Percentiles rank a stretch among this genome's conserved stretches.
These are phyloP conservation scores for Dactylellina leptospora DNA, from an alignment of 2,329 filamentous ascomycete genomes.

Conservation along the genomic window DNA sequence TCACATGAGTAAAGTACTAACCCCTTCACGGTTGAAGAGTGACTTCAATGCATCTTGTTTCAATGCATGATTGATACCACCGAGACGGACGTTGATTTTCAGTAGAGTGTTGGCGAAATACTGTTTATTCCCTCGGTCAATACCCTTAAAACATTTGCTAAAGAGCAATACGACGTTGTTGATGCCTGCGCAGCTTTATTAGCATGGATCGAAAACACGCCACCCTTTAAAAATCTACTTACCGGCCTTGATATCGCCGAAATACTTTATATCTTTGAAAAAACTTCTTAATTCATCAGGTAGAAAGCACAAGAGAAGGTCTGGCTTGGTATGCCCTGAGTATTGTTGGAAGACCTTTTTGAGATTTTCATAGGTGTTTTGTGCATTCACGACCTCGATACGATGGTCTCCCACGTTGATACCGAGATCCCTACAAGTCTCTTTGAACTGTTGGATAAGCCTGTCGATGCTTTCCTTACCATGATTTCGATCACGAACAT, in stretches of 20 bases:
- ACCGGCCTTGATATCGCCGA: conserved; percentile 25
- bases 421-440: conserved; percentile 15
- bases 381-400: background rate
- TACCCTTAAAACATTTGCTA: conserved; percentile 12
- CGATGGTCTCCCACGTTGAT: background rate
- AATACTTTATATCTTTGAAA: conserved; percentile 23
- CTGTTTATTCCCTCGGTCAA: conserved; percentile 37
- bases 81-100: conserved; percentile 83
- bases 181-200: conserved; percentile 6
- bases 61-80: conserved; percentile 76
- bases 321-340: background rate
- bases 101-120: conserved; percentile 76
- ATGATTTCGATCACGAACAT: background rate
- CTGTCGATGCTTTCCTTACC: background rate
- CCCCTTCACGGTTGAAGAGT: conserved; percentile 67
- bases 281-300: conserved; percentile 18
- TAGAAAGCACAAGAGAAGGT: conserved; percentile 10
- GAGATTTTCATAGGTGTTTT: background rate
- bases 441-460: conserved; percentile 22
- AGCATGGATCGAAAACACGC: background rate
- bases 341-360: background rate
- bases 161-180: conserved; percentile 11
- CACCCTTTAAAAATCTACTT: background rate
- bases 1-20: conserved; percentile 60
- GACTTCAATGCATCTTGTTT: conserved; percentile 64